phyloP scores from a whole-genome alignment of 192 early-diverging fungal genomes.

The Podila horticola region DNA sequence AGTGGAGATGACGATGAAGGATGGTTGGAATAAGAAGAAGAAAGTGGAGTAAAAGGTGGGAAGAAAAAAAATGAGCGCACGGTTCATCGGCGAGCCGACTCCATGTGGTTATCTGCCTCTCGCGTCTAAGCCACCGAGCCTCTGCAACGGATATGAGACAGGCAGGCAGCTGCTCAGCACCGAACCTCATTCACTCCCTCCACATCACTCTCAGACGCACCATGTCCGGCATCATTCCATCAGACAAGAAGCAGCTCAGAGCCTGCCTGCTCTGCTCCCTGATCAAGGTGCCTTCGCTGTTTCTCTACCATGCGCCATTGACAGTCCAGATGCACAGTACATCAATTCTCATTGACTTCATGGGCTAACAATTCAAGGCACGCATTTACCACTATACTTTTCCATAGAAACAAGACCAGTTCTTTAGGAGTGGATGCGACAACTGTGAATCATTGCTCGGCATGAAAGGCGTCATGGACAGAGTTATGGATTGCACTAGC shows the following conservation, averaged over 20 bases:
- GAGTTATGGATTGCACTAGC: slow-evolving; percentile 82
- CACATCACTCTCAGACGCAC: background rate
- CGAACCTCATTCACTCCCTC: background rate
- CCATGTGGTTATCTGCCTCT: no score
- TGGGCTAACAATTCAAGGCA: background rate
- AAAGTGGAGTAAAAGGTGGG: no score
- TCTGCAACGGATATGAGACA: no score
- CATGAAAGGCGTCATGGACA: slow-evolving; percentile 70
- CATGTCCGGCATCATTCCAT: slow-evolving; percentile 51
- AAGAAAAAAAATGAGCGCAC: no score
- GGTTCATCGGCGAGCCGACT: no score
- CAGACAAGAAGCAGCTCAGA: slow-evolving; percentile 69
- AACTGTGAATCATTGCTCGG: slow-evolving; percentile 84
- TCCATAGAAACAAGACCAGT: slow-evolving; percentile 71
- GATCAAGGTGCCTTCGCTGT: slow-evolving; percentile 63
- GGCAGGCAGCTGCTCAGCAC: background rate
- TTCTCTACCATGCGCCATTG: slow-evolving; percentile 4
- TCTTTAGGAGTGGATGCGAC: slow-evolving; percentile 78
- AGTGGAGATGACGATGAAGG: no score
- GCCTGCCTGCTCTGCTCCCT: slow-evolving; percentile 86
- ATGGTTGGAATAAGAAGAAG: no score
- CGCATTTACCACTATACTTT: background rate
- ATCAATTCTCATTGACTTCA: background rate
- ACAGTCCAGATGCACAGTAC: background rate
- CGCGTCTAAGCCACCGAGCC: background rate